These are phyloP conservation scores for Colletotrichum sp. DNA, from an alignment of 2,329 filamentous ascomycete genomes.

Conservation along the genomic window DNA sequence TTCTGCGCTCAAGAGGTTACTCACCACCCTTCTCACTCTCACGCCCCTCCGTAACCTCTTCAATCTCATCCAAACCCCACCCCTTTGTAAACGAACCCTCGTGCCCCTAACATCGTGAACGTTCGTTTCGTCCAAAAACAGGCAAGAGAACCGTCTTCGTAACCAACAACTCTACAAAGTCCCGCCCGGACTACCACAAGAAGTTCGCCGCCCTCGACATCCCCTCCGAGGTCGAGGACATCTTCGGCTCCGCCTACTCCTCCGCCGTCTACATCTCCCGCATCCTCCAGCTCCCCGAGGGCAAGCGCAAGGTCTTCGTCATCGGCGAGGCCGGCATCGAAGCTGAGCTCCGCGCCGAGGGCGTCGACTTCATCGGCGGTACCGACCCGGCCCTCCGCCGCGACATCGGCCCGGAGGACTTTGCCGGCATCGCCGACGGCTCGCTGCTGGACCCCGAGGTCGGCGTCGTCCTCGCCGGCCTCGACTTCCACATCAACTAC, in stretches of 20 bases:
- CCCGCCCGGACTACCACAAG: conserved; percentile 87
- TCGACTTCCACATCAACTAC: conserved; percentile 97
- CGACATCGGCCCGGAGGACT: conserved; percentile 83
- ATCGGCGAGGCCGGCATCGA: conserved; percentile 92
- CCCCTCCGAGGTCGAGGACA: conserved; percentile 80
- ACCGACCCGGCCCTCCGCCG: conserved; percentile 80
- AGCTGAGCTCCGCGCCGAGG: conserved; percentile 81
- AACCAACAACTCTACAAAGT: conserved; percentile 99
- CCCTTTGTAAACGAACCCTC: background rate
- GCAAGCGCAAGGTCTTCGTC: conserved; percentile 92
- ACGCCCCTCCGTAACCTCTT: background rate
- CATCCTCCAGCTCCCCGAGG: conserved; percentile 79
- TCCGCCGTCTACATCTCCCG: conserved; percentile 94
- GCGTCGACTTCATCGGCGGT: conserved; percentile 81
- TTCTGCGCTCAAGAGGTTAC: conserved; percentile 81
- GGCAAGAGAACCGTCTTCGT: conserved; percentile 95
- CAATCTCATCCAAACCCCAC: background rate
- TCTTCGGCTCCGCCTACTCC: conserved; percentile 96
- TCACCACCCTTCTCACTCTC: conserved; percentile 20
- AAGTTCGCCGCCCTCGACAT: conserved; percentile 87
- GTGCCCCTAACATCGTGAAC: conserved; percentile 1
- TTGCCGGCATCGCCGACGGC: conserved; percentile 76
- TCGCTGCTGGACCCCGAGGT: conserved; percentile 85
- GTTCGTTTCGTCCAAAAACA: conserved; percentile 35
- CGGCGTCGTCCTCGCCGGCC: conserved; percentile 84